Base-by-base conservation (phyloP, 345 rosid genomes). In the Syzygium aromaticum region DNA sequence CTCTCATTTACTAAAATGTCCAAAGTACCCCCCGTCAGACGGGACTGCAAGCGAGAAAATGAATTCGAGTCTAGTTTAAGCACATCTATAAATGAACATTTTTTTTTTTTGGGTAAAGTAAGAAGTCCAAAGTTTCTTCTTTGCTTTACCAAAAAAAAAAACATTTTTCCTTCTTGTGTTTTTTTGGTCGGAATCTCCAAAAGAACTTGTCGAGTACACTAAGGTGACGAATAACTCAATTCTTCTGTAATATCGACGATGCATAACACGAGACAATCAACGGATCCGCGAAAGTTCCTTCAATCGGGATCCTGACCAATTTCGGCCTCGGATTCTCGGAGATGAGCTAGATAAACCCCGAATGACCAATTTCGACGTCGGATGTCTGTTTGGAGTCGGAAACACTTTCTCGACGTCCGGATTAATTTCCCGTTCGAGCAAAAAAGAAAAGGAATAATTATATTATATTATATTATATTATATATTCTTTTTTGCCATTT, bases 11-110 rank as follows among this genome's bases (percentile, higher is more conserved):
- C 7, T 54, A 54, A 17, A 19, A 19, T 6, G 56, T 6, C 56
- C 23, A 21, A 15, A 28, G 8, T 28, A 6, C 11, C 40, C 40
- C 33, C 33, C 3, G 0, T 4, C 8, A 28, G 3, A 30, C 0
- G 40, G 19, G 6, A 64, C 30, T 14, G 16, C 9, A 40, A 64
- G 77, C 11, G 3, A 21, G 19, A 64, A 28, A 7, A 16, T 4
- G 5, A 53, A 15, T 28, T 7, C 2, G 2, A 0, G 0, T 0
- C 3, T 2, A 15, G 40, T 63, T 63, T 28, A 7, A 8, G 33
- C 28, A 63, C 77, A 63, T 63, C 33, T 4, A 21, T 4, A 28
- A 40, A 40, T 40, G 43, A 40, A 40, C 43, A 33, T 33, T 33
- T 33, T 33, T 40, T 40, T 40, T n/a, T n/a, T n/a, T n/a, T n/a